Percentiles rank a stretch among this genome's conserved stretches.
Evolutionary conservation across 2,329 filamentous ascomycete genomes (phyloP).

Genomic region (Xylariaceae sp.): DNA sequence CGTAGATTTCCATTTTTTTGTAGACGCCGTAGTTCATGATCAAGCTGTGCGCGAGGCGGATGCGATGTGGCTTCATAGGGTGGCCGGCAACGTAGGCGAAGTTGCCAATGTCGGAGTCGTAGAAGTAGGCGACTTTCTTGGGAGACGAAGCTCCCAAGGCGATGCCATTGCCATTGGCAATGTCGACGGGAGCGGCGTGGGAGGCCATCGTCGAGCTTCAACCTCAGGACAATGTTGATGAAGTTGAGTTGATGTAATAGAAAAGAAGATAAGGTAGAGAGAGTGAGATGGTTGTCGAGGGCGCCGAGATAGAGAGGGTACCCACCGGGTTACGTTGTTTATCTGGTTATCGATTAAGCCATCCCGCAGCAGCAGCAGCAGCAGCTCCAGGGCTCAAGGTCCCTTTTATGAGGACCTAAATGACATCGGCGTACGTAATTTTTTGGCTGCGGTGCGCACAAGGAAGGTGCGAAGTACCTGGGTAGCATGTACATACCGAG

Average conservation of each 20-base stretch:
- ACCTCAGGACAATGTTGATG: neutral
- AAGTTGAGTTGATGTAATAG: neutral
- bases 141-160: constrained; percentile 40
- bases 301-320: neutral
- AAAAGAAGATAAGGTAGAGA: constrained; percentile 2
- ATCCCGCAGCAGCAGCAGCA: neutral
- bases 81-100: constrained; percentile 96
- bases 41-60: constrained; percentile 89
- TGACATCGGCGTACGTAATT: neutral
- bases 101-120: constrained; percentile 96
- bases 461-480: neutral
- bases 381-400: neutral
- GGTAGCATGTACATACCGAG: neutral
- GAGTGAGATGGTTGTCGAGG: neutral
- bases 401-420: neutral
- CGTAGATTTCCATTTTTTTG: constrained; percentile 93
- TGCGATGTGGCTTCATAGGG: constrained; percentile 97
- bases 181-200: constrained; percentile 45
- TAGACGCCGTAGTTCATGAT: constrained; percentile 96
- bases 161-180: constrained; percentile 49
- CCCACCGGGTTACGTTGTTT: neutral
- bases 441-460: neutral
- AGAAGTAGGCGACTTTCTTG: constrained; percentile 97
- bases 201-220: constrained; percentile 39
- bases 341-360: neutral